Evolutionary conservation across 106 monocot genomes (phyloP).

Genomic region (Amphibolis antarctica): DNA sequence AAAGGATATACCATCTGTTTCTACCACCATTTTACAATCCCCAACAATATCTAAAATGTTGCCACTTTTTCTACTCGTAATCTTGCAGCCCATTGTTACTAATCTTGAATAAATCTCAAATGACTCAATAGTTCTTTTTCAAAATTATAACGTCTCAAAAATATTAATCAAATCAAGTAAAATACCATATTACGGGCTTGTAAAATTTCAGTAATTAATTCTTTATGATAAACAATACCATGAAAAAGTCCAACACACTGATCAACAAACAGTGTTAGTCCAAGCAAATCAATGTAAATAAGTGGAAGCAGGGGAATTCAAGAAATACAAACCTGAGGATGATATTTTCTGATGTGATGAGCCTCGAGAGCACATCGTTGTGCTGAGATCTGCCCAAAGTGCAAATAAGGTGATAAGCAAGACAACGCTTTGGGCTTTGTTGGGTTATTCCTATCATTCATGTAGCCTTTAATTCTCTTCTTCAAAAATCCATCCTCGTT

Average conservation of each 20-base stretch:
- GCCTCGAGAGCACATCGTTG: constrained; percentile 86
- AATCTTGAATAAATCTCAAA: too few species aligned
- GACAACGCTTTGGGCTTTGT: constrained; percentile 53
- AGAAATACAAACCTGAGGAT: constrained; percentile 37
- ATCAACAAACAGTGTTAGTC: not conserved
- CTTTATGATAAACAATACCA: too few species aligned
- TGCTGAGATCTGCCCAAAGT: constrained; percentile 86
- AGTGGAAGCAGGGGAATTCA: not conserved
- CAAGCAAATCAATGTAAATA: not conserved
- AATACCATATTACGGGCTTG: too few species aligned
- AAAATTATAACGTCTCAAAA: too few species aligned
- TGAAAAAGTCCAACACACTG: not conserved
- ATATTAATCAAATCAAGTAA: too few species aligned
- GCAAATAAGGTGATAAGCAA: constrained; percentile 81
- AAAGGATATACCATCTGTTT: too few species aligned
- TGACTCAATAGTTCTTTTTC: too few species aligned
- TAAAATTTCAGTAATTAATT: too few species aligned
- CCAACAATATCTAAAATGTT: too few species aligned
- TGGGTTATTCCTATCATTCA: constrained; percentile 67
- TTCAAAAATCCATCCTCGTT: constrained; percentile 64
- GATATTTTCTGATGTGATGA: constrained; percentile 27
- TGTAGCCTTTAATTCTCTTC: constrained; percentile 54
- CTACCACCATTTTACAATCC: too few species aligned
- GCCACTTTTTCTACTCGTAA: too few species aligned
- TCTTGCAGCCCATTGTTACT: too few species aligned